phyloP scores from a whole-genome alignment of 352 stramenopile species.

The Phytophthora brassicae region DNA sequence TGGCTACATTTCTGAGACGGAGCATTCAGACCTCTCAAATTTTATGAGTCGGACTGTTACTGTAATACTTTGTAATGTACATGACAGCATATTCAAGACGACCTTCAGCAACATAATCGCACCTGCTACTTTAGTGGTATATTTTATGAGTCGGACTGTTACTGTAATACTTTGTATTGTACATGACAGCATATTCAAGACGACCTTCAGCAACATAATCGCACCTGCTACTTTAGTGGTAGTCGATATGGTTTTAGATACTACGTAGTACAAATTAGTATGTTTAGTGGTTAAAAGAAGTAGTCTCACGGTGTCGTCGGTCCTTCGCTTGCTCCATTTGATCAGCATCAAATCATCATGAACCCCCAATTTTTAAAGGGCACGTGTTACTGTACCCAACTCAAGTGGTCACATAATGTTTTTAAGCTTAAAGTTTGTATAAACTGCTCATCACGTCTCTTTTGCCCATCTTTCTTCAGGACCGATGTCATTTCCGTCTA shows the following conservation, averaged over 20 bases:
- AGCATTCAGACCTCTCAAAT: slow-evolving; percentile 29
- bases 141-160: slow-evolving; percentile 59
- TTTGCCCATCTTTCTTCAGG: too few species aligned
- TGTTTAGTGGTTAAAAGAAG: too few species aligned
- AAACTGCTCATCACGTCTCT: too few species aligned
- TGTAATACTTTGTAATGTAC: too few species aligned
- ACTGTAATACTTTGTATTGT: slow-evolving; percentile 37
- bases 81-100: slow-evolving; percentile 47
- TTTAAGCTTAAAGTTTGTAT: too few species aligned
- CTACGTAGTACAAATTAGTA: slow-evolving; percentile 53
- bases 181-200: slow-evolving; percentile 37
- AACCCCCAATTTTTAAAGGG: too few species aligned
- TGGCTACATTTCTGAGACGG: too few species aligned
- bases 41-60: slow-evolving; percentile 49
- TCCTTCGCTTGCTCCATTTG: slow-evolving; percentile 25
- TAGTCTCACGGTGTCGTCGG: slow-evolving; percentile 3
- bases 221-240: slow-evolving; percentile 40
- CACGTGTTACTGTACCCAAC: too few species aligned
- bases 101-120: slow-evolving; percentile 66
- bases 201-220: slow-evolving; percentile 46
- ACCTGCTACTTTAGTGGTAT: too few species aligned
- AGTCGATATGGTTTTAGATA: slow-evolving; percentile 47
- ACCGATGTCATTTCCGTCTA: too few species aligned
- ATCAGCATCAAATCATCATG: slow-evolving; percentile 38
- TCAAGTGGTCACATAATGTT: slow-evolving; percentile 50